These are phyloP conservation scores for Ambrosiella beaveri DNA, from an alignment of 2,329 filamentous ascomycete species.

Conservation along the genomic window DNA sequence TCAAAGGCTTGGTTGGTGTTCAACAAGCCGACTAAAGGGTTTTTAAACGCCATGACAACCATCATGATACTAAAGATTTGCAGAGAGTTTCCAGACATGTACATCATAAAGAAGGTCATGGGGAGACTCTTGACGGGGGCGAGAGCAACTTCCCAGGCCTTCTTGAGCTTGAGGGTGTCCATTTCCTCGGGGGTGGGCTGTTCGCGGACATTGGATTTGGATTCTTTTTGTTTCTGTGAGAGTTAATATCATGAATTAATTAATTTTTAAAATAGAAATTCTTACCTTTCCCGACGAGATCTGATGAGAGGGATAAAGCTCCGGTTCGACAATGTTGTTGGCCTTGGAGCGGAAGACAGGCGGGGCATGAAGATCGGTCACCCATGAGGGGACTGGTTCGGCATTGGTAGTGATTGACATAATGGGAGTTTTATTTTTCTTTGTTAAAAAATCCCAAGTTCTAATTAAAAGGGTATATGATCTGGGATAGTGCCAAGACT, in stretches of 20 bases:
- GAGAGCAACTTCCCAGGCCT: constrained; percentile 93
- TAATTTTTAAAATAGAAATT: not conserved
- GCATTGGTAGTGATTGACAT: not conserved
- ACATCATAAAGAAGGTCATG: constrained; percentile 99
- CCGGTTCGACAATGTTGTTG: constrained; percentile 60
- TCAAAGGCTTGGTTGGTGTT: constrained; percentile 77
- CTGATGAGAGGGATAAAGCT: constrained; percentile 52
- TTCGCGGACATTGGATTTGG: constrained; percentile 32
- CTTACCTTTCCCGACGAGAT: constrained; percentile 37
- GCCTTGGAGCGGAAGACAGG: constrained; percentile 49
- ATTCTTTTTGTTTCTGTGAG: constrained; percentile 35
- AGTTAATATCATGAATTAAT: not conserved
- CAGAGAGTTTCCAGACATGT: constrained; percentile 96
- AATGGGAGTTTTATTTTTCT: not conserved
- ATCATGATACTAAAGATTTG: constrained; percentile 99
- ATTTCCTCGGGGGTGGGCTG: constrained; percentile 67
- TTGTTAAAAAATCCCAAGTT: not conserved
- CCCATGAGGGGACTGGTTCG: constrained; percentile 52
- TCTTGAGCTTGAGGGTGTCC: constrained; percentile 92
- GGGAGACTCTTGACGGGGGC: constrained; percentile 85
- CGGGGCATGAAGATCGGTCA: constrained; percentile 57
- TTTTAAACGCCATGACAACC: constrained; percentile 99
- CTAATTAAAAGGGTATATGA: not conserved
- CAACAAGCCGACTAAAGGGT: constrained; percentile 69
- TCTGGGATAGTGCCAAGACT: not conserved